phyloP scores from a whole-genome alignment of 805 yeast species.

The Pichia exigua region DNA sequence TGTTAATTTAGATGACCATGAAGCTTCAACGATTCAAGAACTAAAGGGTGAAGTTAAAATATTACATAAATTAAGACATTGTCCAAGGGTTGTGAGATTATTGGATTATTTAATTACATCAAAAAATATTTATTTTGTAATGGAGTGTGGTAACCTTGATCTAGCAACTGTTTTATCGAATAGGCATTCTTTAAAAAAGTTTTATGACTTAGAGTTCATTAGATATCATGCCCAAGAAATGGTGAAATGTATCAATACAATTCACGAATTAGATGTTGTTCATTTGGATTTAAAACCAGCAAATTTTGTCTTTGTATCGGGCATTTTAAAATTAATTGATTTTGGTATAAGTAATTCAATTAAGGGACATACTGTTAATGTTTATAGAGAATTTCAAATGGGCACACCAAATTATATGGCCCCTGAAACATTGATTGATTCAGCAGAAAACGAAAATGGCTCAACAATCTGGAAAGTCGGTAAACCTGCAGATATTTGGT shows the following conservation, averaged over 20 bases:
- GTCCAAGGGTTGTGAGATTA: conserved; percentile 70
- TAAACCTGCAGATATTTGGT: conserved; percentile 94
- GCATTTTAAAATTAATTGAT: conserved; percentile 80
- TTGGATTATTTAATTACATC: conserved; percentile 64
- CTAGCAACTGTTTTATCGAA: conserved; percentile 70
- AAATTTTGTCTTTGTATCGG: conserved; percentile 72
- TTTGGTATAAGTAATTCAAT: conserved; percentile 95
- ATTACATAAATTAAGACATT: conserved; percentile 47
- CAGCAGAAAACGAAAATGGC: conserved; percentile 18
- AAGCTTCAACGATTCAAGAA: conserved; percentile 57
- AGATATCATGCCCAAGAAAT: conserved; percentile 73
- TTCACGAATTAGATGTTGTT: conserved; percentile 80
- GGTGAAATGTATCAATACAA: conserved; percentile 74
- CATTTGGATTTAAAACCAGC: conserved; percentile 47
- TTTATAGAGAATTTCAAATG: conserved; percentile 82
- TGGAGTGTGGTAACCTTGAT: conserved; percentile 95
- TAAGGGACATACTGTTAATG: conserved; percentile 84
- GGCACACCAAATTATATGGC: conserved; percentile 99
- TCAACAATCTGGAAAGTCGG: conserved; percentile 67
- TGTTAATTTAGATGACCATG: conserved; percentile 53
- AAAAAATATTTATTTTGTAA: conserved; percentile 60
- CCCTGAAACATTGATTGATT: conserved; percentile 83
- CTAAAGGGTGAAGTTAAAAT: conserved; percentile 88
- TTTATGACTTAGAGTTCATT: conserved; percentile 67
- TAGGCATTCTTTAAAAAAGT: conserved; percentile 23